Conservation (phyloP, 75 land plant genomes). For the Gnetum montanum region DNA sequence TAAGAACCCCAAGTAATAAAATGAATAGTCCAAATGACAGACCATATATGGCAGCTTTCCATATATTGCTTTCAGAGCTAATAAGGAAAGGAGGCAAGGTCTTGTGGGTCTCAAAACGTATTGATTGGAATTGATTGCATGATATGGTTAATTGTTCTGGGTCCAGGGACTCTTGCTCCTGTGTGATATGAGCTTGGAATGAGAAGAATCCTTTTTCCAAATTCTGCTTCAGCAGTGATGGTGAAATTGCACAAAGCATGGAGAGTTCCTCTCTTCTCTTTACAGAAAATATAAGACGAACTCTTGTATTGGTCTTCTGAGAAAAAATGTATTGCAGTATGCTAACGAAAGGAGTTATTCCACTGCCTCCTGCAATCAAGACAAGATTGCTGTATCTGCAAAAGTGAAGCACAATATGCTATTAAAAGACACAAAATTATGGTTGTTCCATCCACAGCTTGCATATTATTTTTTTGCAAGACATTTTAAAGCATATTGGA, state of each 20-base stretch:
- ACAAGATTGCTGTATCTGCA: constrained; percentile 44
- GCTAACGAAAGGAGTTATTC: constrained; percentile 62
- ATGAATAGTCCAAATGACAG: constrained; percentile 20
- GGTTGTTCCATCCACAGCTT: too few species aligned
- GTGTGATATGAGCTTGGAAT: constrained; percentile 27
- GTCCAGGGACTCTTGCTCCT: constrained; percentile 10
- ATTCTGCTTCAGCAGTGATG: constrained; percentile 13
- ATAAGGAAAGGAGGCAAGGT: not conserved
- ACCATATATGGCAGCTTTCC: constrained; percentile 16
- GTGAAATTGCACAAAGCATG: constrained; percentile 23
- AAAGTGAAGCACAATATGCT: constrained; percentile 34
- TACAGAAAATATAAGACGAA: constrained; percentile 26
- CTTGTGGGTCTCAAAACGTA: constrained; percentile 11
- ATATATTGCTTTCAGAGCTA: constrained; percentile 17
- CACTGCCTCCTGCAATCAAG: constrained; percentile 65
- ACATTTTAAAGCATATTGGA: too few species aligned
- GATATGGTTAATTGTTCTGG: constrained; percentile 1
- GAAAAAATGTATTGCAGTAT: constrained; percentile 31
- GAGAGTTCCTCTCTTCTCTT: constrained; percentile 34
- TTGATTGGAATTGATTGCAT: constrained; percentile 15
- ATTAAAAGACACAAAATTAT: too few species aligned
- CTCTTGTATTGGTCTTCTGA: constrained; percentile 1
- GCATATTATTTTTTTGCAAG: too few species aligned
- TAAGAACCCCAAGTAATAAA: constrained; percentile 13
- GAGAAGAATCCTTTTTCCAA: constrained; percentile 14